Evolutionary conservation across 1,139 yeast species (phyloP).

Genomic region (Saccharomyces pastorianus): DNA sequence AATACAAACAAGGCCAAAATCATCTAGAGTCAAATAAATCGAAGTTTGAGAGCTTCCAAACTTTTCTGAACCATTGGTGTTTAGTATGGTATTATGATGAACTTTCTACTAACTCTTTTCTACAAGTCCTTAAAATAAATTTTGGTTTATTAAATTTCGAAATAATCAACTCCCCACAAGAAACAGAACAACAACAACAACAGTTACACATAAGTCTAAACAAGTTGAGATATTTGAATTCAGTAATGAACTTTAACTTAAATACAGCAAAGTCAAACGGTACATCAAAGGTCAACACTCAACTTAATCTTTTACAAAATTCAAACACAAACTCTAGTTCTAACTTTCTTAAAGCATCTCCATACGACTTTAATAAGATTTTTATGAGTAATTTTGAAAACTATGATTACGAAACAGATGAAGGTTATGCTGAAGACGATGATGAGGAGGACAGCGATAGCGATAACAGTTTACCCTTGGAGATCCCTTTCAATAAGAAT

Average conservation of each 20-base stretch:
- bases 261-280: not conserved
- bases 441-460: conserved; percentile 28
- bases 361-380: not conserved
- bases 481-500: conserved; percentile 29
- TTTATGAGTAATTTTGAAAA: not conserved
- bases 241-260: not conserved
- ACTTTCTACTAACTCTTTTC: conserved; percentile 8
- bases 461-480: conserved; percentile 34
- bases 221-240: not conserved
- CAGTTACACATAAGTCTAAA: not conserved
- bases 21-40: conserved; percentile 15
- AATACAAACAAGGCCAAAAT: conserved; percentile 7
- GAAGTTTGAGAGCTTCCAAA: conserved; percentile 19
- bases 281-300: not conserved
- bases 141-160: conserved; percentile 1
- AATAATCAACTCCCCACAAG: too few relatives aligned
- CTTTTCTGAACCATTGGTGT: conserved; percentile 25
- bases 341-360: not conserved
- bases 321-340: not conserved
- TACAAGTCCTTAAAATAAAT: conserved; percentile 8
- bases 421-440: conserved; percentile 32
- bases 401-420: conserved; percentile 20
- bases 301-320: not conserved
- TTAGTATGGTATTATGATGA: conserved; percentile 20
- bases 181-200: not conserved